Evolutionary conservation across 2,329 filamentous ascomycete genomes (phyloP).

Genomic region (Venturia asperata): DNA sequence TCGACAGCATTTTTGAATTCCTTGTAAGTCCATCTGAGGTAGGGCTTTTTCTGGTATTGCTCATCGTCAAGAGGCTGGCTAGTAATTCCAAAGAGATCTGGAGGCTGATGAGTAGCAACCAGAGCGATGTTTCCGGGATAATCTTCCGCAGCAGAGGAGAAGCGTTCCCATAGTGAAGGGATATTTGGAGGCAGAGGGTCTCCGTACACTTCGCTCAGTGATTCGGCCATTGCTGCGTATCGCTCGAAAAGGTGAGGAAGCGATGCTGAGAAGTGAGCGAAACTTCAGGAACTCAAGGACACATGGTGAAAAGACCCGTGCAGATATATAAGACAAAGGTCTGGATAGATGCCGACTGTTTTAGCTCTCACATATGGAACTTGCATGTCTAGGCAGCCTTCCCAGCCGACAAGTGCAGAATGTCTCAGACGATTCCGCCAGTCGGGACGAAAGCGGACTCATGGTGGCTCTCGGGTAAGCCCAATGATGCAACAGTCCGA

Average conservation of each 20-base stretch:
- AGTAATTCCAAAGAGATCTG: neutral
- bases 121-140: slow-evolving; percentile 9
- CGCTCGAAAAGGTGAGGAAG: neutral
- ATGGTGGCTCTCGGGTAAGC: neutral
- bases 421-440: neutral
- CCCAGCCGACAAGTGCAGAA: neutral
- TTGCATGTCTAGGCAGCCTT: neutral
- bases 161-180: neutral
- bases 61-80: neutral
- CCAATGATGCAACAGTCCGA: neutral
- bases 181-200: neutral
- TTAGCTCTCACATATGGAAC: neutral
- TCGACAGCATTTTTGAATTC: slow-evolving; percentile 12
- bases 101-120: neutral
- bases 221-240: neutral
- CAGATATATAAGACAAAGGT: neutral
- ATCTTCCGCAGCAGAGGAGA: neutral
- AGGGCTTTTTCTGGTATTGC: slow-evolving; percentile 1
- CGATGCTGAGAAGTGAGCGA: neutral
- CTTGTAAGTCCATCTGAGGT: slow-evolving; percentile 17
- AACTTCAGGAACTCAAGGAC: neutral
- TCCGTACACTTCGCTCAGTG: slow-evolving; percentile 6
- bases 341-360: neutral
- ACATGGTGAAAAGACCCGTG: neutral
- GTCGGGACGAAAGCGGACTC: neutral